Evolutionary conservation across 1,139 yeast genomes (phyloP), one percentile per base, ranked within the genome.

Genomic region (Yamadazyma triangularis): DNA sequence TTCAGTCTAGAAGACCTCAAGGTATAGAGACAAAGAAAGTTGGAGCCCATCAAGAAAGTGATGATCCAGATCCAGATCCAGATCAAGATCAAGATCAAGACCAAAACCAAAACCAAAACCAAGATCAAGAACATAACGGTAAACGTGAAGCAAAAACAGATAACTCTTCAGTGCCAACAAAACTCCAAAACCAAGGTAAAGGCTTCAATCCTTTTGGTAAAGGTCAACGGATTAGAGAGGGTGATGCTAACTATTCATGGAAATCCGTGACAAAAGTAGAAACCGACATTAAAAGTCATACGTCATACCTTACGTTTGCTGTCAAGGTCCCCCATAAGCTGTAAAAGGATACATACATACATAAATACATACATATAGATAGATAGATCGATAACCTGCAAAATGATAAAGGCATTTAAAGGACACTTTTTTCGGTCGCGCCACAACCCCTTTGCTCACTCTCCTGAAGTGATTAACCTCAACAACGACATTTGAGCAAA

Each of bases 221-320:
- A 50, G 89, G 91, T 4, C 58, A 66, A 35, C 72, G 95, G 44
- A 71, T 93, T 24, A 75, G 71, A 45, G 96, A 89, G 58, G 98
- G 98, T 30, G 96, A 91, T 48, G 76, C 67, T 8, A 70, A 70
- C 4, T 91, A 68, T 56, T 63, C 73, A 22, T 93, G 99, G 99
- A 64, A 70, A 38, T 72, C 86, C 42, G 93, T 89, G 15, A 79
- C 96, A 11, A 80, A 79, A 51, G 66, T 82, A 3, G 98, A 91
- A 53, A 50, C 79, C 4, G 97, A 91, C 49, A 70, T 91, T 48
- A 91, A 89, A 59, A 82, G 89, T 14, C 99, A 93, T 46, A 93
- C 99, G 0, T 87, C 96, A 1, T 93, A 87, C 52, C 64, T 93
- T 51, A 87, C 96, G 2, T 93, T 93, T 71, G 99, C 98, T 13